Percentiles rank a stretch among this genome's conserved stretches.
These are phyloP conservation scores for Pseudogymnoascus destructans DNA, from an alignment of 2,329 filamentous ascomycete species.

Conservation along the genomic window DNA sequence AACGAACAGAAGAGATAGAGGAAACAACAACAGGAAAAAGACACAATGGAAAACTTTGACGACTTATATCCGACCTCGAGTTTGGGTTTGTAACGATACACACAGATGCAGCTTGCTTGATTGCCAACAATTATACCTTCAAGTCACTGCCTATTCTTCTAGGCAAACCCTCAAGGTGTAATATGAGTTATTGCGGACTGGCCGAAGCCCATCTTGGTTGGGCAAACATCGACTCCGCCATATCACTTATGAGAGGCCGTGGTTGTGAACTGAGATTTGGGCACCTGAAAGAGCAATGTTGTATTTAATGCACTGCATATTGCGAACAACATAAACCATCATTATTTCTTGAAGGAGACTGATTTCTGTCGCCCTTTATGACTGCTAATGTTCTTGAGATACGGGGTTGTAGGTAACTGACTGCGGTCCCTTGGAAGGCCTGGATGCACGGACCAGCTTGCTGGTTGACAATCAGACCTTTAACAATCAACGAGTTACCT, in stretches of 20 bases:
- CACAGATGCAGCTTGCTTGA: constrained; percentile 5
- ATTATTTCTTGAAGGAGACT: background rate
- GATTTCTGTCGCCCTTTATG: background rate
- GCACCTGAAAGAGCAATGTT: background rate
- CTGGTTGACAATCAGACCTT: constrained; percentile 1
- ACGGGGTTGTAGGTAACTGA: background rate
- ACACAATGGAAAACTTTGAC: background rate
- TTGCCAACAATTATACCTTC: background rate
- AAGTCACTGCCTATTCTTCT: background rate
- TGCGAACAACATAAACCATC: background rate
- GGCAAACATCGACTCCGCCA: constrained; percentile 1
- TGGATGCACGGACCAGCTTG: background rate
- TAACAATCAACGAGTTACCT: background rate
- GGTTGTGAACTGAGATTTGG: background rate
- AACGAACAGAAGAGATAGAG: background rate
- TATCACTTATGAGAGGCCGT: background rate
- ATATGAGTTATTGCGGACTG: background rate
- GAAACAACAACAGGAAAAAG: background rate
- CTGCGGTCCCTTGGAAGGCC: background rate
- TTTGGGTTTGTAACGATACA: constrained; percentile 1
- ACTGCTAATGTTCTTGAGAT: background rate
- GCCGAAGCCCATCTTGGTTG: background rate
- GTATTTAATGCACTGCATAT: background rate
- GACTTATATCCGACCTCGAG: constrained; percentile 2
- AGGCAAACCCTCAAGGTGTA: background rate